Evolutionary conservation across 352 stramenopile genomes (phyloP).

Genomic region (Globisporangium iwayamae): DNA sequence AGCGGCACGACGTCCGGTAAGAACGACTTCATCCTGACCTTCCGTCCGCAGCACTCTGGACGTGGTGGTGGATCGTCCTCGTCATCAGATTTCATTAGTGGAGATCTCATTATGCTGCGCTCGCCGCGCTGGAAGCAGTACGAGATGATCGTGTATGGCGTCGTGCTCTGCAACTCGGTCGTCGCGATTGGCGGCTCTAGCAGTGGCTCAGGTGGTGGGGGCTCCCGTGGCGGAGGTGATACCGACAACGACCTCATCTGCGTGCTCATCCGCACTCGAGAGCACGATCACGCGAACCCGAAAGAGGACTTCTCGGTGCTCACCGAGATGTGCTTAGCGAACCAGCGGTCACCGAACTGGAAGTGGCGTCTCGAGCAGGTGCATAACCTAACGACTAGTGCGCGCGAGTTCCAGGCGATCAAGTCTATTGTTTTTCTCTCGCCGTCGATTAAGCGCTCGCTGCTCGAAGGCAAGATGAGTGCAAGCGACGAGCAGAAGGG

Average conservation of each 20-base stretch:
- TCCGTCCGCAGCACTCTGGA: conserved; percentile 29
- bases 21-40: conserved; percentile 65
- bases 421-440: conserved; percentile 56
- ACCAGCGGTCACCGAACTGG: conserved; percentile 53
- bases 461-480: conserved; percentile 43
- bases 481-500: conserved; percentile 16
- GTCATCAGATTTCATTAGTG: conserved; percentile 46
- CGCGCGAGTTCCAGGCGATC: conserved; percentile 79
- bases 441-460: conserved; percentile 41
- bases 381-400: conserved; percentile 71
- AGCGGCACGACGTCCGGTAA: conserved; percentile 32
- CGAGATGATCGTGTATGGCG: conserved; percentile 53
- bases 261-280: conserved; percentile 48
- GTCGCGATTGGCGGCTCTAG: conserved; percentile 32
- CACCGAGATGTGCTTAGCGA: conserved; percentile 67
- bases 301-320: conserved; percentile 40
- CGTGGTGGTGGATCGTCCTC: conserved; percentile 4
- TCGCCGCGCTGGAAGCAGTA: conserved; percentile 61
- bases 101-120: conserved; percentile 56
- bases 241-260: conserved; percentile 51
- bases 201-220: background rate
- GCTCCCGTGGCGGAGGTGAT: conserved; percentile 4
- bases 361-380: conserved; percentile 63
- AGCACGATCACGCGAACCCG: conserved; percentile 20
- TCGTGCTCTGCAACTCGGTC: conserved; percentile 70